Conservation (phyloP, 176 grass and related monocot species). For the Cenchrus americanus region DNA sequence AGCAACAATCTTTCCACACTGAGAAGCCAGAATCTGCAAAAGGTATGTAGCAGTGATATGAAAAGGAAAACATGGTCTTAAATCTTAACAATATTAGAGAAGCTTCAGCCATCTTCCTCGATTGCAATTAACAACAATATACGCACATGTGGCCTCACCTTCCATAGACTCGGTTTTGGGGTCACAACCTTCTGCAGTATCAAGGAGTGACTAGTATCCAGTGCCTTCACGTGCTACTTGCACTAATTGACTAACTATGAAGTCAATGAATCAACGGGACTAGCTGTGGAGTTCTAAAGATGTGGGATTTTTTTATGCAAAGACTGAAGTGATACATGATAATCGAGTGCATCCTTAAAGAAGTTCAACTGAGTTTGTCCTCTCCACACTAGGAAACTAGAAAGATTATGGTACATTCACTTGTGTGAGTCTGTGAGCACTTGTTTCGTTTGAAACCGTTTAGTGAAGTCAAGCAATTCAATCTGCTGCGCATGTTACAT, state of each 20-base stretch:
- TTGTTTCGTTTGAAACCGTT: neutral
- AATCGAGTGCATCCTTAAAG: too few relatives aligned
- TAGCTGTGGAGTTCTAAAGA: neutral
- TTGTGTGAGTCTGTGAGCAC: too few relatives aligned
- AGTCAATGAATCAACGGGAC: neutral
- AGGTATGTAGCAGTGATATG: conserved; percentile 8
- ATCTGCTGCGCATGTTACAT: neutral
- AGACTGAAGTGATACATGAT: neutral
- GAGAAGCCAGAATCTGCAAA: conserved; percentile 5
- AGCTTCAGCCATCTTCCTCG: neutral
- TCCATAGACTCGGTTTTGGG: neutral
- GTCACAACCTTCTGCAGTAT: neutral
- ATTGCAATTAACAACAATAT: neutral
- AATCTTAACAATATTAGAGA: neutral
- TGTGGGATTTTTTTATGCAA: neutral
- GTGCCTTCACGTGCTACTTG: neutral
- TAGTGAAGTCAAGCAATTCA: neutral
- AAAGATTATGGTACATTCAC: neutral
- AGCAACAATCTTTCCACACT: conserved; percentile 1
- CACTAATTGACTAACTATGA: neutral
- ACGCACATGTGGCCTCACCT: neutral
- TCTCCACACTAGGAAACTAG: too few relatives aligned
- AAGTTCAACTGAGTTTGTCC: too few relatives aligned
- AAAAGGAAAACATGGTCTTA: neutral
- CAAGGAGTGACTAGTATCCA: neutral